Conservation (phyloP, 805 yeast species). For the Debaryomyces prosopidis region DNA sequence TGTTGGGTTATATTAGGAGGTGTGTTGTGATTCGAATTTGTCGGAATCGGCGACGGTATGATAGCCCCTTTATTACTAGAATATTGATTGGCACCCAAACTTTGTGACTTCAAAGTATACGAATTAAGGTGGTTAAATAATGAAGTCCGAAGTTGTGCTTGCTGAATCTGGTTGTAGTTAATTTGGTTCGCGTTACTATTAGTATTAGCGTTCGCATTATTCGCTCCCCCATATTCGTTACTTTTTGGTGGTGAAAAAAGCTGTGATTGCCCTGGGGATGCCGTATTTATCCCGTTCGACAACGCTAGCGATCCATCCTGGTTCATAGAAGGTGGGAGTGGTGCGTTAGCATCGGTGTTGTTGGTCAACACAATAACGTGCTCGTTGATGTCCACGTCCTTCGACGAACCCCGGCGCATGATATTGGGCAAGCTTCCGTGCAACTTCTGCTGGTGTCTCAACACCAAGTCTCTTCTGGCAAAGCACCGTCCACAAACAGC, state of each 20-base stretch:
- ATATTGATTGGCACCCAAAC: neutral
- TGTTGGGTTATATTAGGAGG: slow-evolving; percentile 13
- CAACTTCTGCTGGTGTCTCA: slow-evolving; percentile 92
- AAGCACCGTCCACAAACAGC: slow-evolving; percentile 95
- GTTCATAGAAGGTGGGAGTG: slow-evolving; percentile 29
- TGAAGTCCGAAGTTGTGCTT: slow-evolving; percentile 12
- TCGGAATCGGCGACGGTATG: slow-evolving; percentile 26
- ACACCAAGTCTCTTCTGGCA: slow-evolving; percentile 83
- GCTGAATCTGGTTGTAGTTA: neutral
- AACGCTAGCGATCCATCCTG: neutral
- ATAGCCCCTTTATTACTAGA: slow-evolving; percentile 1
- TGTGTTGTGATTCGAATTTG: slow-evolving; percentile 25
- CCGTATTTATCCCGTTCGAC: neutral
- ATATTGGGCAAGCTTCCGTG: slow-evolving; percentile 57
- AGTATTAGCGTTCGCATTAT: neutral
- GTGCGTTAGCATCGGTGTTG: slow-evolving; percentile 53
- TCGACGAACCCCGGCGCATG: slow-evolving; percentile 30
- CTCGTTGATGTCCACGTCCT: slow-evolving; percentile 35
- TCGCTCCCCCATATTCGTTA: slow-evolving; percentile 1
- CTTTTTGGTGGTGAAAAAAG: slow-evolving; percentile 15
- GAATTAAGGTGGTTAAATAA: slow-evolving; percentile 10
- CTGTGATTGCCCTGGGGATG: slow-evolving; percentile 11
- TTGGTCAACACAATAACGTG: slow-evolving; percentile 53
- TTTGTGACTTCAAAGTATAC: neutral
- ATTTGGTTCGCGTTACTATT: too few relatives aligned